These are phyloP conservation scores for Silene coronaria DNA, from an alignment of 179 eudicot species.

Conservation along the genomic window DNA sequence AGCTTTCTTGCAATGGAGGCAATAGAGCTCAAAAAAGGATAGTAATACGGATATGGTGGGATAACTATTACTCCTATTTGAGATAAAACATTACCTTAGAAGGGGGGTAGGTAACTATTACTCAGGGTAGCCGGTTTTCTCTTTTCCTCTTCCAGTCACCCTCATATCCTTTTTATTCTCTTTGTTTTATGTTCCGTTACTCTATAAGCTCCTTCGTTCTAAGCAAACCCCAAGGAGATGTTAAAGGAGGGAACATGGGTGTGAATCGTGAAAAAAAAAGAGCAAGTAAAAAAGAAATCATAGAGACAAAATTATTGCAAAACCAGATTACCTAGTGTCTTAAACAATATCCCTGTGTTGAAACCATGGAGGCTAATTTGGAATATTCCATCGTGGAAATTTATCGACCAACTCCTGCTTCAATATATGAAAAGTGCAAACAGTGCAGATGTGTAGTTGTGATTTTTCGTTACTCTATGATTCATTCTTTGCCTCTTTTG, in stretches of 20 bases:
- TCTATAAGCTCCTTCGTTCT: neutral
- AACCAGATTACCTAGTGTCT: neutral
- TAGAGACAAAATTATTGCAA: neutral
- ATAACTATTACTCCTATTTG: neutral
- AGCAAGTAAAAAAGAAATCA: neutral
- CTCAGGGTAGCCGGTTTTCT: neutral
- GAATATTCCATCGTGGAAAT: neutral
- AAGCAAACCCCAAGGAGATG: neutral
- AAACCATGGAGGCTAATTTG: neutral
- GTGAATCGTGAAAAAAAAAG: neutral
- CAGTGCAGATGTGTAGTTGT: neutral
- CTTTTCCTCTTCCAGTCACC: neutral
- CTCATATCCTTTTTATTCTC: neutral
- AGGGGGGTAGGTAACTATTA: neutral
- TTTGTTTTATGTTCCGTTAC: too few species aligned
- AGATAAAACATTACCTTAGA: neutral
- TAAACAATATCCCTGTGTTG: neutral
- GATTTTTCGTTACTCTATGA: neutral
- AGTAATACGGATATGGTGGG: neutral
- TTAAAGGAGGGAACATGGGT: neutral
- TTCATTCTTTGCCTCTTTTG: neutral
- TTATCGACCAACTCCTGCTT: neutral
- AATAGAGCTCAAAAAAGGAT: neutral
- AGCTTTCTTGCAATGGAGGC: neutral
- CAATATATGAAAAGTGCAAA: neutral